A percentile compares a stretch with the other conserved stretches of the same genome.
Evolutionary conservation across 768 basidiomycete species (phyloP).

Genomic region (Termitomyces sp.): DNA sequence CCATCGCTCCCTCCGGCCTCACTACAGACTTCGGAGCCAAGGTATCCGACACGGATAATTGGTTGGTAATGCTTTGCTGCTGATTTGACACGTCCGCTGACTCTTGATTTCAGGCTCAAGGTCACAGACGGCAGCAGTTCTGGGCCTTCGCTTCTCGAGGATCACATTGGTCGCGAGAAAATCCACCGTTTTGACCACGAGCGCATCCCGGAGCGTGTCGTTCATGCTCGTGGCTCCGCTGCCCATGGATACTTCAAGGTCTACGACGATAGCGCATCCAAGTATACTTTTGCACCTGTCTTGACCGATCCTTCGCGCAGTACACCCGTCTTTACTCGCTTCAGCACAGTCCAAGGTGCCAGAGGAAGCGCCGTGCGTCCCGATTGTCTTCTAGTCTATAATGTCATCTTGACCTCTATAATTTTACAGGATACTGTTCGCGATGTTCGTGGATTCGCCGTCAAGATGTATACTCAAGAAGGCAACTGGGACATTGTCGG

Average conservation of each 20-base stretch:
- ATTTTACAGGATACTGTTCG: slow-evolving; percentile 62
- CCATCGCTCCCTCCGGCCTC: slow-evolving; percentile 26
- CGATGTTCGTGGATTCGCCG: slow-evolving; percentile 86
- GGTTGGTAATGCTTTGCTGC: slow-evolving; percentile 35
- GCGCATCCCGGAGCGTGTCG: slow-evolving; percentile 81
- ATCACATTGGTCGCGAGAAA: slow-evolving; percentile 73
- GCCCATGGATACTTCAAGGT: slow-evolving; percentile 86
- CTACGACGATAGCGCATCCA: slow-evolving; percentile 62
- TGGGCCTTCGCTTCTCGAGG: slow-evolving; percentile 79
- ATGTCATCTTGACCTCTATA: not conserved
- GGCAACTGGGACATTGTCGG: slow-evolving; percentile 82
- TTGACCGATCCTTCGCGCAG: slow-evolving; percentile 70
- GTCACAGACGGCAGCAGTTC: slow-evolving; percentile 39
- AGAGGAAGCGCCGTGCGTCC: slow-evolving; percentile 74
- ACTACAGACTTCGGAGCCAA: slow-evolving; percentile 66
- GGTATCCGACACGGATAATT: slow-evolving; percentile 63
- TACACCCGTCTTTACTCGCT: slow-evolving; percentile 80
- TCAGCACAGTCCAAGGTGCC: slow-evolving; percentile 83
- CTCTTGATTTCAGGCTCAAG: slow-evolving; percentile 48
- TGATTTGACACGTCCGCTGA: not conserved
- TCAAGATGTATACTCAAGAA: slow-evolving; percentile 37
- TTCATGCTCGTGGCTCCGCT: slow-evolving; percentile 68
- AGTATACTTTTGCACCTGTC: slow-evolving; percentile 69
- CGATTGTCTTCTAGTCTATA: not conserved
- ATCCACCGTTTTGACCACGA: slow-evolving; percentile 84